Evolutionary conservation across 2,329 filamentous ascomycete species (phyloP).

Genomic region (Trichoderma arundinaceum): DNA sequence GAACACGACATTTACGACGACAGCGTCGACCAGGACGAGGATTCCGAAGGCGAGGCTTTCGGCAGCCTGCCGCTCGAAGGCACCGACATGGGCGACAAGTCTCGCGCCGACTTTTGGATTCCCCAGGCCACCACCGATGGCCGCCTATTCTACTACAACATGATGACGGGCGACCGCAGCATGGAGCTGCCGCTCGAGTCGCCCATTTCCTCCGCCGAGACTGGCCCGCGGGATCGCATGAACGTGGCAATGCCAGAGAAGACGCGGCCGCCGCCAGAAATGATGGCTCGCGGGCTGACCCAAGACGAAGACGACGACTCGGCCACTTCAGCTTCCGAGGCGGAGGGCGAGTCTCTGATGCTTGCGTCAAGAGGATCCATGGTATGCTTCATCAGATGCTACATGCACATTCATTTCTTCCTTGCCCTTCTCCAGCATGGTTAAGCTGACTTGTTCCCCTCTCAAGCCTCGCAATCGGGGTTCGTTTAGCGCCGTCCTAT

Average conservation of each 20-base stretch:
- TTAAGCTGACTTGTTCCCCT: neutral
- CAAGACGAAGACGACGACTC: constrained; percentile 92
- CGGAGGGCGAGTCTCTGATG: constrained; percentile 76
- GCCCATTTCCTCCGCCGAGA: constrained; percentile 78
- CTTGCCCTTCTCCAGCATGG: neutral
- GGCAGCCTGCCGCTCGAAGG: constrained; percentile 72
- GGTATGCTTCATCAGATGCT: constrained; percentile 54
- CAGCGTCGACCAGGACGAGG: constrained; percentile 69
- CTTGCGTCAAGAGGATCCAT: constrained; percentile 70
- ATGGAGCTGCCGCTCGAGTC: constrained; percentile 95
- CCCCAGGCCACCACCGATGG: constrained; percentile 95
- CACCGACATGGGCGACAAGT: constrained; percentile 66
- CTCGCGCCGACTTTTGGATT: constrained; percentile 96
- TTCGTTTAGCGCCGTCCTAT: constrained; percentile 73
- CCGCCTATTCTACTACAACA: constrained; percentile 96
- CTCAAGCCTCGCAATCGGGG: constrained; percentile 65
- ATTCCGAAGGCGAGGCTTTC: constrained; percentile 65
- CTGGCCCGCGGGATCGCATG: constrained; percentile 84
- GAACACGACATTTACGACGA: constrained; percentile 71
- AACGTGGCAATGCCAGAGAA: constrained; percentile 89
- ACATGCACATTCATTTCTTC: neutral
- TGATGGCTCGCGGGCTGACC: constrained; percentile 82
- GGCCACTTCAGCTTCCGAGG: constrained; percentile 79
- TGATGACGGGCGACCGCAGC: constrained; percentile 90
- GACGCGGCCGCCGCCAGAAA: constrained; percentile 85